Percentiles rank a stretch among this genome's conserved stretches.
Conservation (phyloP, 2,329 filamentous ascomycete species). For the Venturia aucupariae region DNA sequence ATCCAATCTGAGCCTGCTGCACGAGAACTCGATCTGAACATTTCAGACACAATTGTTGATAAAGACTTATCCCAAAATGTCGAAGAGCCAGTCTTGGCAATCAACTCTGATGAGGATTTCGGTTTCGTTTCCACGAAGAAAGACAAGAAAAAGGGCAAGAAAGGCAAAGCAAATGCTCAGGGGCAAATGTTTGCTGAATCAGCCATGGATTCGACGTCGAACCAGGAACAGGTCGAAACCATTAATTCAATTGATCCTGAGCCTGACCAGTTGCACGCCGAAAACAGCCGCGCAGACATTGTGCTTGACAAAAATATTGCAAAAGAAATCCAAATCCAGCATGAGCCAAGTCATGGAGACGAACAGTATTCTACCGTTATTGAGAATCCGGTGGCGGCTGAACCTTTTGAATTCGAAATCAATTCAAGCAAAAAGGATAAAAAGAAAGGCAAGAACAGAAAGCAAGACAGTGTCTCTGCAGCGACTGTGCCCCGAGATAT, state of each 20-base stretch:
- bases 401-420: neutral
- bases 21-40: neutral
- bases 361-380: neutral
- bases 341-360: neutral
- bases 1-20: neutral
- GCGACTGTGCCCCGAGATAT: neutral
- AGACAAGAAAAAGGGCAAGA: constrained; percentile 9
- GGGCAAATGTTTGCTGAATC: neutral
- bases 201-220: neutral
- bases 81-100: neutral
- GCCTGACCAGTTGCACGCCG: neutral
- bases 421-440: constrained; percentile 3
- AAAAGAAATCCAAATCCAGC: neutral
- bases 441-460: constrained; percentile 10
- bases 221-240: neutral
- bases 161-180: neutral
- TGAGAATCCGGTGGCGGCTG: neutral
- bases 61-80: neutral
- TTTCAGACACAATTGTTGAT: neutral
- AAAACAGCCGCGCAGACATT: neutral
- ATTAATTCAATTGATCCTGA: neutral
- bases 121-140: neutral
- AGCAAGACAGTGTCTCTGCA: constrained; percentile 19
- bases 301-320: neutral
- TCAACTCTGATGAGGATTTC: neutral